Conservation (phyloP, 805 yeast genomes). For the Starmerella bombicola region DNA sequence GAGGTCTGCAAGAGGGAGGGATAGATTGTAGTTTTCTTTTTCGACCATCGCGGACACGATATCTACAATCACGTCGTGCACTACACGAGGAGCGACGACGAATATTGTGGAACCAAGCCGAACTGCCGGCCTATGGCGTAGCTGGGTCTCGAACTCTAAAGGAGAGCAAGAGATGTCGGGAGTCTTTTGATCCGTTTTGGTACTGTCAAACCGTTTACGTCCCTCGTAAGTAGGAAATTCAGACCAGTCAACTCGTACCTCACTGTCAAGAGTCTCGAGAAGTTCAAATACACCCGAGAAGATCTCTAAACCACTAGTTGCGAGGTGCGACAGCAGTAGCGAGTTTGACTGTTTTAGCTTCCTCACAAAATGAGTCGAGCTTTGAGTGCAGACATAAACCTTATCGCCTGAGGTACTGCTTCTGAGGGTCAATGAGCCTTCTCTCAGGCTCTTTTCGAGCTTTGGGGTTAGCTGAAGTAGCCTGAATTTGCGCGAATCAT, state of each 20-base stretch:
- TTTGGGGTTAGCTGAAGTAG: slow-evolving; percentile 25
- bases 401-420: slow-evolving; percentile 6
- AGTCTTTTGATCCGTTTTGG: neutral
- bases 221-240: slow-evolving; percentile 21
- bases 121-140: slow-evolving; percentile 47
- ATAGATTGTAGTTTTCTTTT: slow-evolving; percentile 11
- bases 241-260: slow-evolving; percentile 20
- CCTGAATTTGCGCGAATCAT: slow-evolving; percentile 12
- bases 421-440: slow-evolving; percentile 12
- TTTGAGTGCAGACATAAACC: slow-evolving; percentile 17
- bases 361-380: slow-evolving; percentile 16
- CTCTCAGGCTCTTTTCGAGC: slow-evolving; percentile 20
- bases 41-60: slow-evolving; percentile 23
- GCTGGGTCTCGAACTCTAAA: slow-evolving; percentile 39
- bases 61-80: slow-evolving; percentile 22
- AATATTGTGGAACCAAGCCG: slow-evolving; percentile 37
- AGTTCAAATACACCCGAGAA: slow-evolving; percentile 22
- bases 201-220: neutral
- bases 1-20: neutral
- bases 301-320: slow-evolving; percentile 11
- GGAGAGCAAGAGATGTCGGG: slow-evolving; percentile 33
- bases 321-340: slow-evolving; percentile 40
- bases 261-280: slow-evolving; percentile 19
- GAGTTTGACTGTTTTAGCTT: slow-evolving; percentile 65
- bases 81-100: slow-evolving; percentile 24